Conservation (phyloP, 306 rosid genomes). For the Myrica gale region DNA sequence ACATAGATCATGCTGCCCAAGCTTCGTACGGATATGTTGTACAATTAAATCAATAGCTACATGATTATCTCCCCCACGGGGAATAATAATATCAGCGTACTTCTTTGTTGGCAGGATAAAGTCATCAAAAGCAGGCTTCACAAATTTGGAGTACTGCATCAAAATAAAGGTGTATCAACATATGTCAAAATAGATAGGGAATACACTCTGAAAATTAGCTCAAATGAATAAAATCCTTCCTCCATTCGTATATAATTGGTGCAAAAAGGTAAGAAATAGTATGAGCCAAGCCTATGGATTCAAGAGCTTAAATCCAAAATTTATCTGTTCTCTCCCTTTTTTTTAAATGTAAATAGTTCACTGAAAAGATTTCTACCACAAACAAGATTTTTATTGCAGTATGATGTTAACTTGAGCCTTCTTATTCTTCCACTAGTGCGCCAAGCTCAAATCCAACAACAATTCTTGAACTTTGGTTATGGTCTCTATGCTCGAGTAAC, state of each 20-base stretch:
- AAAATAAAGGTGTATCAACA: slow-evolving; percentile 27
- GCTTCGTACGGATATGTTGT: slow-evolving; percentile 94
- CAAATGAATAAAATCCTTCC: slow-evolving; percentile 2
- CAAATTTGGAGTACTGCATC: slow-evolving; percentile 93
- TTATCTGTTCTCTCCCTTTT: not conserved
- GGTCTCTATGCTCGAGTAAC: slow-evolving; percentile 9
- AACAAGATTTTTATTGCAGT: not conserved
- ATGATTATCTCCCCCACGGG: slow-evolving; percentile 98
- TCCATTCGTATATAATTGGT: not conserved
- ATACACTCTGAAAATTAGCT: slow-evolving; percentile 6
- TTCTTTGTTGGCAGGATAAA: slow-evolving; percentile 97
- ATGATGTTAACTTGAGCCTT: slow-evolving; percentile 17
- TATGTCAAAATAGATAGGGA: slow-evolving; percentile 14
- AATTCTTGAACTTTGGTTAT: slow-evolving; percentile 8
- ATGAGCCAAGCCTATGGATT: not conserved
- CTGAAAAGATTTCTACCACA: not conserved
- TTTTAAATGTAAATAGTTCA: not conserved
- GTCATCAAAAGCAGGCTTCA: slow-evolving; percentile 99
- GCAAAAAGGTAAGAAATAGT: not conserved
- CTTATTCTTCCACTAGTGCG: slow-evolving; percentile 11
- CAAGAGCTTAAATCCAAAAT: not conserved
- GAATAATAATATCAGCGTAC: slow-evolving; percentile 97
- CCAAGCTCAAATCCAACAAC: not conserved
- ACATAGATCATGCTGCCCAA: slow-evolving; percentile 98
- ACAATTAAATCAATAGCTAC: slow-evolving; percentile 97